phyloP scores from a whole-genome alignment of 1,284 basidiomycete species.

The Tetrapyrgos nigripes region DNA sequence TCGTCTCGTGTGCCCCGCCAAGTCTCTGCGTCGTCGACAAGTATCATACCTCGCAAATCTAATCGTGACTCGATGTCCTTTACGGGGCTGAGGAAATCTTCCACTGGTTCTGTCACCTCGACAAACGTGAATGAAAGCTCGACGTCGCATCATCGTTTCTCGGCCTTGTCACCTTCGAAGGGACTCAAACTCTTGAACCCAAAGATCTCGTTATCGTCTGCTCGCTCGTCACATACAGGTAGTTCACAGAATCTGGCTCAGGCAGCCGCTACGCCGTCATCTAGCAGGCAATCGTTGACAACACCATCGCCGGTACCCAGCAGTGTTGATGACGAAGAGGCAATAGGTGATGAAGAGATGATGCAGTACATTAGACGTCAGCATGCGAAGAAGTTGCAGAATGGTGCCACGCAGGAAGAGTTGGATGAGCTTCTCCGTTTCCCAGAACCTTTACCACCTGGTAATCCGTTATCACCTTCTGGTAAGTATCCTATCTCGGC shows the following conservation, averaged over 20 bases:
- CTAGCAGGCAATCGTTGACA: conserved; percentile 77
- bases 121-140: conserved; percentile 50
- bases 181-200: conserved; percentile 80
- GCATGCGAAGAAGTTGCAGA: conserved; percentile 86
- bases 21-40: conserved; percentile 54
- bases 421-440: conserved; percentile 91
- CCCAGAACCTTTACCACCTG: conserved; percentile 87
- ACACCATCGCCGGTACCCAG: conserved; percentile 82
- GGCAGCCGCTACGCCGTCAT: conserved; percentile 66
- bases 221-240: conserved; percentile 59
- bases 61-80: conserved; percentile 81
- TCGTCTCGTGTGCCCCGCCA: conserved; percentile 72
- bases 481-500: conserved; percentile 59
- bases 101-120: conserved; percentile 77
- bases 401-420: conserved; percentile 85
- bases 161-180: conserved; percentile 82
- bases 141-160: conserved; percentile 66
- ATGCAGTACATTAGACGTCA: conserved; percentile 91
- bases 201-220: conserved; percentile 68
- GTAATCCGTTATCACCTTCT: conserved; percentile 70
- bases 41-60: conserved; percentile 59
- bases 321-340: conserved; percentile 88
- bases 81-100: conserved; percentile 77
- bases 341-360: conserved; percentile 97
- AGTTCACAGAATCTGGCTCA: conserved; percentile 59